Percentiles rank a stretch among this genome's conserved stretches.
Conservation (phyloP, 2,329 filamentous ascomycete genomes). For the Sclerotinia spermophila region DNA sequence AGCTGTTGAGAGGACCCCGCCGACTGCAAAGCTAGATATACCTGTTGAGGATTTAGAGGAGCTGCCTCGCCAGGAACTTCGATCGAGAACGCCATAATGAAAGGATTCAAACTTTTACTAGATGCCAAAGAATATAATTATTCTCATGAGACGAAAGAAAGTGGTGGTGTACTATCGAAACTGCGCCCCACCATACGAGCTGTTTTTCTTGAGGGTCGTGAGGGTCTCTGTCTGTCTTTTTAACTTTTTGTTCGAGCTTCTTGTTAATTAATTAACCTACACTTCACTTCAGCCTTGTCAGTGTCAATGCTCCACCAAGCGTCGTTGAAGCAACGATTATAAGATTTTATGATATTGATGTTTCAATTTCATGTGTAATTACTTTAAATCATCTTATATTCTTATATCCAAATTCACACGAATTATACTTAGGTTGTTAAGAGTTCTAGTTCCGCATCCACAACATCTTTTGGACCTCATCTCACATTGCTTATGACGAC, state of each 20-base stretch:
- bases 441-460: not conserved
- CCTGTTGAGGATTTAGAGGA: constrained; percentile 60
- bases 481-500: not conserved
- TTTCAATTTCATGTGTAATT: not conserved
- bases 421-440: not conserved
- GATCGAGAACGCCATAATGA: constrained; percentile 64
- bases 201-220: constrained; percentile 12
- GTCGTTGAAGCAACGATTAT: constrained; percentile 1
- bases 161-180: constrained; percentile 1
- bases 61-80: constrained; percentile 80
- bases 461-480: not conserved
- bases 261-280: constrained; percentile 4
- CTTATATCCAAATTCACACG: not conserved
- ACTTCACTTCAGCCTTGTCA: constrained; percentile 12
- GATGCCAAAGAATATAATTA: not conserved
- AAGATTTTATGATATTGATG: not conserved
- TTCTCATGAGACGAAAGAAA: constrained; percentile 5
- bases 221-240: too few species aligned
- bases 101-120: not conserved
- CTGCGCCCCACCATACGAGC: constrained; percentile 13
- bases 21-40: constrained; percentile 61
- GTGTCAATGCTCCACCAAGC: not conserved
- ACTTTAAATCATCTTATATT: not conserved
- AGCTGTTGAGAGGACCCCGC: constrained; percentile 60
- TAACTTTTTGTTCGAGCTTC: constrained; percentile 13